phyloP scores from a whole-genome alignment of 257 asterid species.

The Solanum appendiculatum region DNA sequence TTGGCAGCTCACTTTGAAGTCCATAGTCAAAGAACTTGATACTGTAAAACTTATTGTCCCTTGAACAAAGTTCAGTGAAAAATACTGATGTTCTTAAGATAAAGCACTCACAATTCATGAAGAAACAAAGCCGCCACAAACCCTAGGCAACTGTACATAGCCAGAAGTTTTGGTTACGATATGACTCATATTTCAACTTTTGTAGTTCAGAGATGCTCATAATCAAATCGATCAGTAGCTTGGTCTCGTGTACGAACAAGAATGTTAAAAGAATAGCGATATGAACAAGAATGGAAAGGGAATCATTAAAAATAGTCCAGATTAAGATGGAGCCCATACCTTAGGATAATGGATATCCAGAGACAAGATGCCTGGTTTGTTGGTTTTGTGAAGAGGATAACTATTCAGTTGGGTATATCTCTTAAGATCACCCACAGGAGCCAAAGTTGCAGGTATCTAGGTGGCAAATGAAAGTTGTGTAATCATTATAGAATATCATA shows the following conservation, averaged over 20 bases:
- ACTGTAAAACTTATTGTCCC: neutral
- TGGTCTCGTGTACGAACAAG: neutral
- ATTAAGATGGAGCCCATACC: constrained; percentile 30
- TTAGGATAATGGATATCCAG: constrained; percentile 67
- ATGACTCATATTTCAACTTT: neutral
- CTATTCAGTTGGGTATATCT: constrained; percentile 83
- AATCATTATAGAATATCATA: neutral
- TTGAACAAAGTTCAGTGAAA: neutral
- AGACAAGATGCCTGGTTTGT: constrained; percentile 88
- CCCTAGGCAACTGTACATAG: neutral
- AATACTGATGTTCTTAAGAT: neutral
- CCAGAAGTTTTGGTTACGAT: neutral
- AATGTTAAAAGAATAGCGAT: neutral
- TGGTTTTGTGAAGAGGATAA: constrained; percentile 89
- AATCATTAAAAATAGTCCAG: neutral
- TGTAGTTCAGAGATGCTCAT: neutral
- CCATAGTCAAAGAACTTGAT: neutral
- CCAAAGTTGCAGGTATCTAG: constrained; percentile 67
- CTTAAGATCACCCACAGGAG: constrained; percentile 67
- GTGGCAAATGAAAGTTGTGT: neutral
- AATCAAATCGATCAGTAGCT: neutral
- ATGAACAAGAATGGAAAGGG: neutral
- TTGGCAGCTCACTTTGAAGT: neutral
- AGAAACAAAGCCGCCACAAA: neutral
- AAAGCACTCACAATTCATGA: neutral